Conservation (phyloP, 306 rosid genomes). For the Medicago ruthenica region DNA sequence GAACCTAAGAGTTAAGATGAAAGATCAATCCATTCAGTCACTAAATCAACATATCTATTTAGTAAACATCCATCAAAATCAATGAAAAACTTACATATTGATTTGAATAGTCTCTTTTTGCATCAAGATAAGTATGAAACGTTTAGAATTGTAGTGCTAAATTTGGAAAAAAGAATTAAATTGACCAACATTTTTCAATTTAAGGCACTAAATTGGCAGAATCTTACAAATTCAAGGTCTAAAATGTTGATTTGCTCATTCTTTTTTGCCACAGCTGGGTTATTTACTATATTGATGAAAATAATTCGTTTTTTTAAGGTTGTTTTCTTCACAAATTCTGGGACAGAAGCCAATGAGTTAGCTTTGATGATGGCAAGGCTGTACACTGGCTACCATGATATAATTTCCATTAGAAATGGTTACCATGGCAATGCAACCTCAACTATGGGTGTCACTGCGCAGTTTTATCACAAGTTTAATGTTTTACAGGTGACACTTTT, state of each 20-base stretch:
- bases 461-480: constrained; percentile 51
- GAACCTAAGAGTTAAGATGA: no score
- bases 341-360: constrained; percentile 61
- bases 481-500: constrained; percentile 47
- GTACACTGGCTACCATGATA: constrained; percentile 52
- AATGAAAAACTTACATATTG: neutral
- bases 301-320: constrained; percentile 31
- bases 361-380: constrained; percentile 58
- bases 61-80: no score
- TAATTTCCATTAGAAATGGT: constrained; percentile 59
- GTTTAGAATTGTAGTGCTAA: no score
- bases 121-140: neutral
- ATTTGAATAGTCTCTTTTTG: neutral
- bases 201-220: neutral
- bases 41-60: no score
- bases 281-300: neutral
- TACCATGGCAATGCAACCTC: constrained; percentile 61
- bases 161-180: no score
- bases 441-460: constrained; percentile 55
- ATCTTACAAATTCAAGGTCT: neutral
- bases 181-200: neutral
- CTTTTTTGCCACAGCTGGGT: neutral
- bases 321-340: constrained; percentile 61
- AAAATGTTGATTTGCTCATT: neutral
- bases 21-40: neutral